A percentile compares a stretch with the other conserved stretches of the same genome.
Evolutionary conservation across 768 basidiomycete genomes (phyloP).

Genomic region (Tulasnella calospora): DNA sequence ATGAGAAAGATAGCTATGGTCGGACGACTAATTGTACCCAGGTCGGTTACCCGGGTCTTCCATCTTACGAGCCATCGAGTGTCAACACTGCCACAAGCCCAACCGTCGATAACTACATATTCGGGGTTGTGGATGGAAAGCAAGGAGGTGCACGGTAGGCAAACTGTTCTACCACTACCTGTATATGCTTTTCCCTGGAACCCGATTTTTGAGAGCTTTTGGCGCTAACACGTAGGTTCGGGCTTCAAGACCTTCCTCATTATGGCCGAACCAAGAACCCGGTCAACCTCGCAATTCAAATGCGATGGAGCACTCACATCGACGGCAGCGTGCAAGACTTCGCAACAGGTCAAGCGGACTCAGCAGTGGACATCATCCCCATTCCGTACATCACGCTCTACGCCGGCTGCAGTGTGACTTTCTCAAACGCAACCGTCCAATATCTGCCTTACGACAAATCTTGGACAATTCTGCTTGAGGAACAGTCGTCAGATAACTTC

Average conservation of each 20-base stretch:
- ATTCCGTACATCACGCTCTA: not conserved
- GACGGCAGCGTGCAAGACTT: not conserved
- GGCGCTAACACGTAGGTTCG: not conserved
- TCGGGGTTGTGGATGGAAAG: not conserved
- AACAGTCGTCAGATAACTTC: not conserved
- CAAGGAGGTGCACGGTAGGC: not conserved
- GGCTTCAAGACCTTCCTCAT: not conserved
- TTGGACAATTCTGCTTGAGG: not conserved
- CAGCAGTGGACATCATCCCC: not conserved
- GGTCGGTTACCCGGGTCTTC: not conserved
- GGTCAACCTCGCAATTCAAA: not conserved
- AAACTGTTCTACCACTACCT: too few species aligned
- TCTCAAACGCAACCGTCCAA: not conserved
- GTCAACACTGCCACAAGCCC: not conserved
- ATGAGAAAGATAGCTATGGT: not conserved
- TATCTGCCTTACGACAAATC: not conserved
- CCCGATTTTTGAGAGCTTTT: not conserved
- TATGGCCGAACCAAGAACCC: not conserved
- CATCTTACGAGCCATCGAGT: not conserved
- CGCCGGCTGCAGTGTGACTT: not conserved
- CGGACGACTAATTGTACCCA: not conserved
- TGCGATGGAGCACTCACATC: not conserved
- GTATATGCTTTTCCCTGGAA: too few species aligned
- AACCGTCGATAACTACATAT: not conserved
- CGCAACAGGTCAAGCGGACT: not conserved